Conservation (phyloP, 2,329 filamentous ascomycete species). For the Talaromyces funiculosus region DNA sequence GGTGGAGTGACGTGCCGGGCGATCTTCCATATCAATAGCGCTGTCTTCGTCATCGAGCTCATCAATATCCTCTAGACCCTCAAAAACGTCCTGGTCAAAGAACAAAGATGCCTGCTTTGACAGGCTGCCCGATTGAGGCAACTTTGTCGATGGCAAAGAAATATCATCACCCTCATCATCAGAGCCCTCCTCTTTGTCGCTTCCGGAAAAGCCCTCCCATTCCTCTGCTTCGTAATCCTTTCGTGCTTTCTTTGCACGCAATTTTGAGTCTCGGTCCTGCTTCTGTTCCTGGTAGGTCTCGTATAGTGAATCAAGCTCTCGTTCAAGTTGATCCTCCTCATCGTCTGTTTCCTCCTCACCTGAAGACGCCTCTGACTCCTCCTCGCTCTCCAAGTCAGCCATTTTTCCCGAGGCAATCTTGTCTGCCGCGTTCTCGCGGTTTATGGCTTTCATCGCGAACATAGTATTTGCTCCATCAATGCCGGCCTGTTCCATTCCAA, state of each 20-base stretch:
- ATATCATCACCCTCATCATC: conserved; percentile 50
- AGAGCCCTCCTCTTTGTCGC: conserved; percentile 53
- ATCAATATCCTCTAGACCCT: conserved; percentile 65
- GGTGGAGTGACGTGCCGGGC: conserved; percentile 14
- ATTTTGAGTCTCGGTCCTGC: conserved; percentile 76
- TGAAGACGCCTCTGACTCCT: conserved; percentile 51
- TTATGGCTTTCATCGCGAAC: conserved; percentile 77
- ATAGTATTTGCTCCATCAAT: conserved; percentile 74
- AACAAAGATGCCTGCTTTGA: conserved; percentile 82
- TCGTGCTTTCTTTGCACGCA: conserved; percentile 81
- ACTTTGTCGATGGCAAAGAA: conserved; percentile 26
- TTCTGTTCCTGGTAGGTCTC: conserved; percentile 75
- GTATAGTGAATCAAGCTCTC: conserved; percentile 83
- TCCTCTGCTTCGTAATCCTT: conserved; percentile 78
- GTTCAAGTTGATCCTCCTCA: conserved; percentile 75
- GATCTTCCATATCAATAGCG: conserved; percentile 31
- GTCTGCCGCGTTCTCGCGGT: conserved; percentile 65
- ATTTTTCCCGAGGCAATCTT: conserved; percentile 74
- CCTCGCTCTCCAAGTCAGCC: conserved; percentile 54
- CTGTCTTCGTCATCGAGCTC: conserved; percentile 49
- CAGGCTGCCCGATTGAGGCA: conserved; percentile 48
- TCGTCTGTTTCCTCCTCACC: conserved; percentile 63
- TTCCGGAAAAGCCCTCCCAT: conserved; percentile 81
- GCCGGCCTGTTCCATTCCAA: conserved; percentile 81
- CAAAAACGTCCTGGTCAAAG: conserved; percentile 93